Percentiles rank a stretch among this genome's conserved stretches.
phyloP scores from a whole-genome alignment of 768 basidiomycete genomes.

The Trichaptum fuscoviolaceum region DNA sequence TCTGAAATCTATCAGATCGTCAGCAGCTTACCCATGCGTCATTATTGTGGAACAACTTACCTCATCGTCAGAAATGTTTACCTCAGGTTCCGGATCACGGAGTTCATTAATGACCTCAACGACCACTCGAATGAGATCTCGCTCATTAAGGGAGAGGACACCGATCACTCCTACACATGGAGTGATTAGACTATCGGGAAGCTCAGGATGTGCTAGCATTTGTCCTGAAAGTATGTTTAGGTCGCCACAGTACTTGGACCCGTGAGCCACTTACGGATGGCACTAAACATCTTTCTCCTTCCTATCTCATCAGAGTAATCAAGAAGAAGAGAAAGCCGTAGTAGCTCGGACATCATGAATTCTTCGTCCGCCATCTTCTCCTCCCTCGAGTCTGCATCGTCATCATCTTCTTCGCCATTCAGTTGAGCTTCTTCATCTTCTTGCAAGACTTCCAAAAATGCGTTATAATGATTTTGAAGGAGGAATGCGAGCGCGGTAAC shows the following conservation, averaged over 20 bases:
- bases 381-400: slow-evolving; percentile 18
- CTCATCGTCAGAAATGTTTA: slow-evolving; percentile 16
- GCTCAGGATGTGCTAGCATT: slow-evolving; percentile 39
- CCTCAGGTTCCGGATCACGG: slow-evolving; percentile 24
- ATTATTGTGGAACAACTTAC: not conserved
- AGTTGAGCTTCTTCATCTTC: slow-evolving; percentile 23
- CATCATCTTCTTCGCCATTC: slow-evolving; percentile 16
- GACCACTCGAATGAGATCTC: slow-evolving; percentile 44
- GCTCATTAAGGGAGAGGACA: slow-evolving; percentile 38
- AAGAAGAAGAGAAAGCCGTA: slow-evolving; percentile 36
- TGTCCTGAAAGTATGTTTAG: slow-evolving; percentile 29
- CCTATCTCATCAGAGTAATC: slow-evolving; percentile 53
- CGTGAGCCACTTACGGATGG: slow-evolving; percentile 34
- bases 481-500: slow-evolving; percentile 44
- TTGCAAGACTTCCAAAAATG: slow-evolving; percentile 29
- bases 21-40: not conserved
- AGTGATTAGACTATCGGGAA: slow-evolving; percentile 40
- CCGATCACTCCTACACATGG: slow-evolving; percentile 42
- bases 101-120: slow-evolving; percentile 47
- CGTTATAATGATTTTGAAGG: slow-evolving; percentile 40
- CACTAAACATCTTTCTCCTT: slow-evolving; percentile 43
- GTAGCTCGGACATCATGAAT: slow-evolving; percentile 41
- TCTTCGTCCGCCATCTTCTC: slow-evolving; percentile 19
- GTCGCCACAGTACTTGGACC: not conserved
- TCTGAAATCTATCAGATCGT: slow-evolving; percentile 11